Evolutionary conservation across 2,329 filamentous ascomycete genomes (phyloP).

Genomic region (Aspergillus glaucus): DNA sequence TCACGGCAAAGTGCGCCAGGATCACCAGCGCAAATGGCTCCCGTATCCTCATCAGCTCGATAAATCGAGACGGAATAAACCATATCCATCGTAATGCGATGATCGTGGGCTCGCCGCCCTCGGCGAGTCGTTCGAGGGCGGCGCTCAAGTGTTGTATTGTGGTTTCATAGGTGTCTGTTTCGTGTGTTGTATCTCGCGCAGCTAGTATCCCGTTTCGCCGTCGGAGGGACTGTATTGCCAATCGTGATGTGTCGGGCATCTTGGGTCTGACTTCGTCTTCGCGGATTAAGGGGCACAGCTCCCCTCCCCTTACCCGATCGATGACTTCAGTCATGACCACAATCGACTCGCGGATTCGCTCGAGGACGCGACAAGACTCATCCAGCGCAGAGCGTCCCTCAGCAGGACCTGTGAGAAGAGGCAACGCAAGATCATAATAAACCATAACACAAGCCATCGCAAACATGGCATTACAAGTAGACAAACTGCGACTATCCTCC

Average conservation of each 20-base stretch:
- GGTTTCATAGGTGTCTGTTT: constrained; percentile 19
- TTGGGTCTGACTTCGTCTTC: constrained; percentile 17
- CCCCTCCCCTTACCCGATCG: constrained; percentile 18
- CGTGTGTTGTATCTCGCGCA: constrained; percentile 16
- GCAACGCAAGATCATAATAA: constrained; percentile 29
- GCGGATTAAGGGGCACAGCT: constrained; percentile 22
- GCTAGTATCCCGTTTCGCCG: constrained; percentile 20
- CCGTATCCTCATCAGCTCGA: constrained; percentile 36
- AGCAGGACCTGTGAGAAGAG: constrained; percentile 9
- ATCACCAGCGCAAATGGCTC: constrained; percentile 39
- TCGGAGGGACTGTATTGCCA: constrained; percentile 22
- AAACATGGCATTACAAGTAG: constrained; percentile 32
- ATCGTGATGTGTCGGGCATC: constrained; percentile 30
- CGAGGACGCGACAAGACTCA: constrained; percentile 26
- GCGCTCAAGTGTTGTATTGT: constrained; percentile 22
- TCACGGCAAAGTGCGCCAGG: constrained; percentile 39
- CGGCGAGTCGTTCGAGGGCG: constrained; percentile 23
- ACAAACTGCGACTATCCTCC: constrained; percentile 12
- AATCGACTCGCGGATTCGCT: constrained; percentile 24
- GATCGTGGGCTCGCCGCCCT: constrained; percentile 22
- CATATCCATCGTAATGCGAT: constrained; percentile 53
- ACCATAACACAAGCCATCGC: constrained; percentile 29
- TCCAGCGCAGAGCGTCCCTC: constrained; percentile 14
- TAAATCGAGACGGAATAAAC: constrained; percentile 56
- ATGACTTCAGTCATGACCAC: constrained; percentile 17